A percentile compares a stretch with the other conserved stretches of the same genome.
Evolutionary conservation across 768 basidiomycete species (phyloP).

Genomic region (Xerocomellus dryophilus): DNA sequence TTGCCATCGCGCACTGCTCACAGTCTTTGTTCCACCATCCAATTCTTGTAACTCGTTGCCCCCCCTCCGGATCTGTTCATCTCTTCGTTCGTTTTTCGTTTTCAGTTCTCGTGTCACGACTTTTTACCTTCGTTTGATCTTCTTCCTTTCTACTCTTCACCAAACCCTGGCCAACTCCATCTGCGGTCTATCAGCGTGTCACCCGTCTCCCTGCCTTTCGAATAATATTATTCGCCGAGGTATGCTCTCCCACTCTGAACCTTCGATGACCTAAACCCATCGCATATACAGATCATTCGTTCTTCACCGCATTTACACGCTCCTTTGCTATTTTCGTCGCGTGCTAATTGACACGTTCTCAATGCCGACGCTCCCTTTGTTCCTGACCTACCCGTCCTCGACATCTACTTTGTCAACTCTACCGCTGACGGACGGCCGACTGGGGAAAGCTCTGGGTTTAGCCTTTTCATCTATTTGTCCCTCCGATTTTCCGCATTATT

Average conservation of each 20-base stretch:
- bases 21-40: constrained; percentile 1
- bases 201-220: constrained; percentile 5
- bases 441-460: background rate
- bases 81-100: constrained; percentile 8
- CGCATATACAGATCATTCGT: background rate
- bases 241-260: background rate
- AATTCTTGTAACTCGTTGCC: too few species aligned
- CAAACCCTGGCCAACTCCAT: background rate
- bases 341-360: background rate
- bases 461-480: background rate
- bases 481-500: background rate
- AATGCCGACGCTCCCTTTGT: constrained; percentile 3
- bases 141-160: background rate
- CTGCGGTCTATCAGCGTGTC: background rate
- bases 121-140: background rate
- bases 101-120: background rate
- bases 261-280: background rate
- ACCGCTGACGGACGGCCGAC: background rate
- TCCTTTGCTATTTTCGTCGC: constrained; percentile 5
- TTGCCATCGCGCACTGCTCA: background rate
- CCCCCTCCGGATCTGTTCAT: background rate
- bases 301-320: background rate
- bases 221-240: constrained; percentile 14
- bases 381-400: background rate
- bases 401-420: background rate